Conservation (phyloP, 2,329 filamentous ascomycete genomes). For the Colletotrichum musicola region DNA sequence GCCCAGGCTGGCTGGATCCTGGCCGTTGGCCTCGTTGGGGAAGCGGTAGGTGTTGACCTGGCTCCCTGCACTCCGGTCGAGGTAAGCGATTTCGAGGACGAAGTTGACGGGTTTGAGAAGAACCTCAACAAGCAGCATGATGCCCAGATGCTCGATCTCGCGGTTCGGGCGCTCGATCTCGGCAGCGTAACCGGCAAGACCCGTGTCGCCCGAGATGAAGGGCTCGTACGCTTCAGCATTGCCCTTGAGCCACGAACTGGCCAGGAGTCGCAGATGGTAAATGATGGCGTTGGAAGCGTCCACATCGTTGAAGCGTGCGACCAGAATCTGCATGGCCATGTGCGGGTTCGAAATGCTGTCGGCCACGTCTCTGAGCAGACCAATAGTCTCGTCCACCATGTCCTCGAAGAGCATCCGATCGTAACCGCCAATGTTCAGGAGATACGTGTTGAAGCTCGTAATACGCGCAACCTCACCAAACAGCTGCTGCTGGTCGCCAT, state of each 20-base stretch:
- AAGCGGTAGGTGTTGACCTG: conserved; percentile 80
- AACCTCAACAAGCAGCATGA: conserved; percentile 81
- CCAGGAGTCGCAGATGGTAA: conserved; percentile 86
- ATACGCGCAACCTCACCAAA: conserved; percentile 80
- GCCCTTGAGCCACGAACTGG: conserved; percentile 85
- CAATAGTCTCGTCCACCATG: conserved; percentile 81
- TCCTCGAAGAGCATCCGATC: conserved; percentile 80
- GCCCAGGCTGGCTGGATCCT: conserved; percentile 57
- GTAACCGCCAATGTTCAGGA: conserved; percentile 80
- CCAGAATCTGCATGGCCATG: conserved; percentile 65
- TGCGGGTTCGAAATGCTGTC: conserved; percentile 70
- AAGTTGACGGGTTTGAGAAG: conserved; percentile 84
- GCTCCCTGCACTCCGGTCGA: conserved; percentile 85
- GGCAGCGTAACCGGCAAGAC: conserved; percentile 76
- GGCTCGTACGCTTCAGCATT: conserved; percentile 77
- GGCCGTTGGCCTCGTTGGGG: conserved; percentile 64
- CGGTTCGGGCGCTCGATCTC: conserved; percentile 80
- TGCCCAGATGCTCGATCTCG: conserved; percentile 92
- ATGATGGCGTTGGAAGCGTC: conserved; percentile 80
- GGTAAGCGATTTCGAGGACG: conserved; percentile 88
- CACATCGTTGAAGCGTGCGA: conserved; percentile 80
- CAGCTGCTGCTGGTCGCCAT: conserved; percentile 74
- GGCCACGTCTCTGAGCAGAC: conserved; percentile 74
- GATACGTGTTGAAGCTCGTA: conserved; percentile 75
- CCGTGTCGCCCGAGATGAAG: conserved; percentile 73